Percentiles rank a stretch among this genome's conserved stretches.
These are phyloP conservation scores for Sanghuangporus baumii DNA, from an alignment of 1,284 basidiomycete genomes.

Conservation along the genomic window DNA sequence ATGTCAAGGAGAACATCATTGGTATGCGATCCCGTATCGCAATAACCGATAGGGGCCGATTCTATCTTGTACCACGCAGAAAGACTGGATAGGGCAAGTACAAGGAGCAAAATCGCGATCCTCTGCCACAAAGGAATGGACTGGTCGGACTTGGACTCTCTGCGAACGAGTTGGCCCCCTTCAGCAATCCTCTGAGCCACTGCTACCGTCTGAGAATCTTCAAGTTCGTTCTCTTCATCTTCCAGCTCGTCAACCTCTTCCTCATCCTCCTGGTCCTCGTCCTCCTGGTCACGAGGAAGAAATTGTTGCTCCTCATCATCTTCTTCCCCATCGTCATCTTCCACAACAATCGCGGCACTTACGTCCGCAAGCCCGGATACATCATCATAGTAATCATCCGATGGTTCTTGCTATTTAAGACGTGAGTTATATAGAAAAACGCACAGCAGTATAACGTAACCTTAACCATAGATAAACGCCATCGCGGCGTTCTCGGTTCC, in stretches of 20 bases:
- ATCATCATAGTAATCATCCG: constrained; percentile 20
- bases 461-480: not conserved
- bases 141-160: constrained; percentile 20
- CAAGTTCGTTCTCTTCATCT: constrained; percentile 19
- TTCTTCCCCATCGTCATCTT: constrained; percentile 21
- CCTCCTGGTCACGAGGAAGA: not conserved
- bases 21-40: constrained; percentile 60
- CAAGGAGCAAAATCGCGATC: constrained; percentile 34
- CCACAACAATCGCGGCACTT: constrained; percentile 21
- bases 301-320: constrained; percentile 10
- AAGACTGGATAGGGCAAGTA: constrained; percentile 36
- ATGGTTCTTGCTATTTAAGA: constrained; percentile 11
- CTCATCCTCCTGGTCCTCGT: constrained; percentile 9
- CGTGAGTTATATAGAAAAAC: not conserved
- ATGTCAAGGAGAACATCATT: constrained; percentile 56
- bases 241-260: constrained; percentile 1
- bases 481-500: constrained; percentile 18
- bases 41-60: constrained; percentile 77
- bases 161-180: constrained; percentile 23
- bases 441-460: not conserved
- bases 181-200: constrained; percentile 35
- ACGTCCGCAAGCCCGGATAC: constrained; percentile 19
- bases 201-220: constrained; percentile 22
- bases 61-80: constrained; percentile 55
- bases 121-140: constrained; percentile 27